These are phyloP conservation scores for Quercus aquifolioides DNA, from an alignment of 306 rosid species.

Conservation along the genomic window DNA sequence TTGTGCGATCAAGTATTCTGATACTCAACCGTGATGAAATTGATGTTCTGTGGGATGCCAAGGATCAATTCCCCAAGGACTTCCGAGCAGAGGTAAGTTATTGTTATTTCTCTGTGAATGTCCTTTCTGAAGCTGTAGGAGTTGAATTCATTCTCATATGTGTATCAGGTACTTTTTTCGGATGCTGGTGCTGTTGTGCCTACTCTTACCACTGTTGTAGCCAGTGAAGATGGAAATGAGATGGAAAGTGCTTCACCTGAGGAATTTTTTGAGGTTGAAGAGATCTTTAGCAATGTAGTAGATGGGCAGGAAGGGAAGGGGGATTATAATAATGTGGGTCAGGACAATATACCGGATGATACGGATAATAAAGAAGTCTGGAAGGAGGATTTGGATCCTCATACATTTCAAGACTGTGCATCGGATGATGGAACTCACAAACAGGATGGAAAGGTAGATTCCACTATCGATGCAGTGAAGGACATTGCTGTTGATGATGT, in stretches of 20 bases:
- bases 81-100: slow-evolving; percentile 87
- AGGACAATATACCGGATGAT: slow-evolving; percentile 27
- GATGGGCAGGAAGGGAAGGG: slow-evolving; percentile 68
- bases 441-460: slow-evolving; percentile 47
- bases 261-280: slow-evolving; percentile 97
- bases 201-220: slow-evolving; percentile 57
- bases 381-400: slow-evolving; percentile 80
- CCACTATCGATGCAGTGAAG: slow-evolving; percentile 60
- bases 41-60: slow-evolving; percentile 87
- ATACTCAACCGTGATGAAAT: slow-evolving; percentile 76
- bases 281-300: slow-evolving; percentile 75
- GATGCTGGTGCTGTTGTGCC: slow-evolving; percentile 89
- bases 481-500: slow-evolving; percentile 88
- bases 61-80: slow-evolving; percentile 80
- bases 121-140: slow-evolving; percentile 38
- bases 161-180: slow-evolving; percentile 90
- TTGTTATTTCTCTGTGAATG: slow-evolving; percentile 29
- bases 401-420: slow-evolving; percentile 65
- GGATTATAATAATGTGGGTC: slow-evolving; percentile 46
- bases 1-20: slow-evolving; percentile 83
- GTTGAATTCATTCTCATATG: slow-evolving; percentile 66
- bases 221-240: slow-evolving; percentile 62
- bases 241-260: slow-evolving; percentile 85
- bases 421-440: slow-evolving; percentile 58
- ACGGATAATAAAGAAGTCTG: slow-evolving; percentile 46